These are phyloP conservation scores for Mesembryanthemum crystallinum DNA, from an alignment of 148 eudicot species.

Conservation along the genomic window DNA sequence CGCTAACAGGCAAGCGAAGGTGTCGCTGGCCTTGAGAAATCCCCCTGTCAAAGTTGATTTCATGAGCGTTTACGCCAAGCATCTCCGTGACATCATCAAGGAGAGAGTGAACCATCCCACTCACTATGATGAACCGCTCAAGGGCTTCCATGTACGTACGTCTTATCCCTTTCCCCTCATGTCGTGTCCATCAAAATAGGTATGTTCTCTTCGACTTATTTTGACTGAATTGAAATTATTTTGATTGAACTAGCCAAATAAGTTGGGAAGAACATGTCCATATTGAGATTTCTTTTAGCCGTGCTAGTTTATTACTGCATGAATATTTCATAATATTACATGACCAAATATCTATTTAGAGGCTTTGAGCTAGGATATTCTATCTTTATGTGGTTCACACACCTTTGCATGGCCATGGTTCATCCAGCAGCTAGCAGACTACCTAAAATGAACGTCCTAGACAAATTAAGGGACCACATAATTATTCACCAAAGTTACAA, in stretches of 20 bases:
- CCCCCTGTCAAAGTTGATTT: slow-evolving; percentile 64
- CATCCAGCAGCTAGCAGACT: background rate
- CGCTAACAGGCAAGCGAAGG: slow-evolving; percentile 63
- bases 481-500: no score
- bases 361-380: background rate
- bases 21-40: slow-evolving; percentile 40
- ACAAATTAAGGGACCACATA: slow-evolving; percentile 7
- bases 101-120: slow-evolving; percentile 78
- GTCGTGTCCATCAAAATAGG: no score
- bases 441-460: background rate
- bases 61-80: slow-evolving; percentile 69
- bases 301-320: no score
- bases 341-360: background rate
- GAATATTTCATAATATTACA: no score
- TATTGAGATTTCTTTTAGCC: no score
- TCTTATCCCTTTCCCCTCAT: background rate
- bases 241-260: no score
- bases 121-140: slow-evolving; percentile 72
- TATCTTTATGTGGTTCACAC: slow-evolving; percentile 13
- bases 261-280: no score
- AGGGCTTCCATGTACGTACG: slow-evolving; percentile 80
- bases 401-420: slow-evolving; percentile 13
- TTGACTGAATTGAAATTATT: no score
- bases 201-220: no score
- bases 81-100: slow-evolving; percentile 81